Conservation (phyloP, 176 grass and related monocot species). For the Oryza rufipogon region DNA sequence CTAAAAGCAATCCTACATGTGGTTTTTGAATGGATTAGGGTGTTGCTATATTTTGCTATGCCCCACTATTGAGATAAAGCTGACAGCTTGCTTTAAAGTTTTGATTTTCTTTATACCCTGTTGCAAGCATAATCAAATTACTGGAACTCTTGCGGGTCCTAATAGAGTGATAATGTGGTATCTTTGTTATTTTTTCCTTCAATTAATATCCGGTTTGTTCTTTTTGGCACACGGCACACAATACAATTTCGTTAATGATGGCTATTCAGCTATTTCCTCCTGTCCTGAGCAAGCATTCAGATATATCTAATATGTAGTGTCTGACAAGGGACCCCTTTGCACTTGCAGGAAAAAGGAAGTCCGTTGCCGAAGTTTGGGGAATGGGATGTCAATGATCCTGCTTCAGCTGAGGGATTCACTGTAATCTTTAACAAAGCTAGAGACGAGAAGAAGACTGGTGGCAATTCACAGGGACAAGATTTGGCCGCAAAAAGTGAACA, state of each 20-base stretch:
- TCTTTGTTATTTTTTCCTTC: neutral
- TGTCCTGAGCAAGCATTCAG: neutral
- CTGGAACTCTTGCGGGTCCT: neutral
- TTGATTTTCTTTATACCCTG: neutral
- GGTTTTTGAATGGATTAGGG: neutral
- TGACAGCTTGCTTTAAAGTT: neutral
- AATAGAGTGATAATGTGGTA: neutral
- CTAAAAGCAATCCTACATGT: neutral
- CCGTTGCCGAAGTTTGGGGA: slow-evolving; percentile 40
- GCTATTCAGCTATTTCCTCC: neutral
- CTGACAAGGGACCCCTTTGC: slow-evolving; percentile 3
- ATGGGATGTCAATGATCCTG: slow-evolving; percentile 45
- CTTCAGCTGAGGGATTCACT: slow-evolving; percentile 53
- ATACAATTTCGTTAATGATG: neutral
- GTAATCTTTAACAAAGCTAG: slow-evolving; percentile 62
- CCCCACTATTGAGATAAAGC: neutral
- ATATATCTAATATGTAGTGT: neutral
- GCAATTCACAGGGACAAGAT: slow-evolving; percentile 24
- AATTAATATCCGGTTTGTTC: neutral
- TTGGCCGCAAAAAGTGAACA: slow-evolving; percentile 2
- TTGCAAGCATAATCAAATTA: neutral
- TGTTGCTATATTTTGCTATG: slow-evolving; percentile 27
- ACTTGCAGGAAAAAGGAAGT: slow-evolving; percentile 29
- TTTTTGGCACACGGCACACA: neutral
- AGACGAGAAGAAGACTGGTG: slow-evolving; percentile 51